phyloP scores from a whole-genome alignment of 768 basidiomycete genomes.

The Tephrocybe sp. region DNA sequence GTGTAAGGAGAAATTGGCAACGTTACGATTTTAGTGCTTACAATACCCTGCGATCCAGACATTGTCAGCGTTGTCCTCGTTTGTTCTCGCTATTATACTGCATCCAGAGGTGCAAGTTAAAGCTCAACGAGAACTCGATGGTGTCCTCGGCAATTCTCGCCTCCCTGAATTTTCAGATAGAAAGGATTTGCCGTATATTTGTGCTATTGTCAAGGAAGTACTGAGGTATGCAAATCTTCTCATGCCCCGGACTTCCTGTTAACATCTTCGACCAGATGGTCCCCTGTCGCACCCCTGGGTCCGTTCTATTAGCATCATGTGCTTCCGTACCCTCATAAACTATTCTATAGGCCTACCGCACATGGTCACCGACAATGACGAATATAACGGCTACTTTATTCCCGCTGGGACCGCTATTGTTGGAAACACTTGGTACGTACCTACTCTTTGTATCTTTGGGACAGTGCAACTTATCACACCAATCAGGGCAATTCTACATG shows the following conservation, averaged over 20 bases:
- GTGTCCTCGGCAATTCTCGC: constrained; percentile 26
- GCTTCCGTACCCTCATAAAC: background rate
- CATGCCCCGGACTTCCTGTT: background rate
- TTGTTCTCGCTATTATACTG: constrained; percentile 33
- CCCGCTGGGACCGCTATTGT: constrained; percentile 43
- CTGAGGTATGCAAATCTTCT: constrained; percentile 22
- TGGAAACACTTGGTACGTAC: constrained; percentile 39
- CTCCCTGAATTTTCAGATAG: constrained; percentile 28
- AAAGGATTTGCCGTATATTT: constrained; percentile 36
- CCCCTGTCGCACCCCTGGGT: constrained; percentile 31
- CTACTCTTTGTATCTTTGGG: background rate
- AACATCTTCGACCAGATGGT: constrained; percentile 22
- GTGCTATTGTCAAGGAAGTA: constrained; percentile 39
- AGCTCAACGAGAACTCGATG: constrained; percentile 31
- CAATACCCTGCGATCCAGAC: constrained; percentile 19
- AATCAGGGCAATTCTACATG: constrained; percentile 48
- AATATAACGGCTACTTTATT: constrained; percentile 41
- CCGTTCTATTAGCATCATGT: background rate
- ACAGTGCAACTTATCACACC: no score
- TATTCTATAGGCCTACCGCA: constrained; percentile 29
- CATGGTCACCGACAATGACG: constrained; percentile 37
- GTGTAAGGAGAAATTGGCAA: constrained; percentile 23
- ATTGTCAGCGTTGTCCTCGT: constrained; percentile 31
- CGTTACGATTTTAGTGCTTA: background rate
- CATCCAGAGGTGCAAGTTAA: constrained; percentile 32